phyloP scores from a whole-genome alignment of 441 rosid species.

The Eutrema salsugineum region DNA sequence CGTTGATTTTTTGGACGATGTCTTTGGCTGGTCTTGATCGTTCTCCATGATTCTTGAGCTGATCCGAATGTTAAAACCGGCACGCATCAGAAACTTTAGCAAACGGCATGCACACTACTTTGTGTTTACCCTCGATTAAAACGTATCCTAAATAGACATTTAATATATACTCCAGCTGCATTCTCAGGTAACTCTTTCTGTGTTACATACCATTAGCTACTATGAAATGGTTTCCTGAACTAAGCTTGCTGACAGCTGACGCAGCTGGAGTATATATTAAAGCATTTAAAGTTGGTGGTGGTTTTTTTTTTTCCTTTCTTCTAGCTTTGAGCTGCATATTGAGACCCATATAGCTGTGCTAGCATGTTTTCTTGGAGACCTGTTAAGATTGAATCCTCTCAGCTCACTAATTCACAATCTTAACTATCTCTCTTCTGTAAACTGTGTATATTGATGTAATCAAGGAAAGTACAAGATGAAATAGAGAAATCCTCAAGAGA shows the following conservation, averaged over 20 bases:
- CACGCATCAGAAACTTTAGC: background rate
- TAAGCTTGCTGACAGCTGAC: background rate
- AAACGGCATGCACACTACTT: background rate
- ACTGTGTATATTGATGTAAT: no score
- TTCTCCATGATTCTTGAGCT: background rate
- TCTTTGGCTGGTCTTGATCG: background rate
- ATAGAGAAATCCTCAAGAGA: no score
- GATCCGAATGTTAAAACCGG: conserved; percentile 2
- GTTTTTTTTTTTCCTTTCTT: background rate
- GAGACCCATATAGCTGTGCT: background rate
- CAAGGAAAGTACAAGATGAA: no score
- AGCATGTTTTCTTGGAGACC: background rate
- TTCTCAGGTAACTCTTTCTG: conserved; percentile 65
- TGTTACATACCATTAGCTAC: background rate
- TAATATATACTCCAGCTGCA: no score
- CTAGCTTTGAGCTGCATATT: background rate
- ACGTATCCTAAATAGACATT: background rate
- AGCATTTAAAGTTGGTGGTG: background rate
- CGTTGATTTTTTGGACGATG: background rate
- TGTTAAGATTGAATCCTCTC: no score
- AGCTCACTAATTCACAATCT: no score
- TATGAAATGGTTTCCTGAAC: background rate
- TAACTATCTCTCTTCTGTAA: no score
- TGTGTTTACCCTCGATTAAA: background rate
- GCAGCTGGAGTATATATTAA: background rate